Evolutionary conservation across 2,329 filamentous ascomycete species (phyloP), one percentile per base, ranked within the genome.

Genomic region (Sphaerostilbella broomeana): DNA sequence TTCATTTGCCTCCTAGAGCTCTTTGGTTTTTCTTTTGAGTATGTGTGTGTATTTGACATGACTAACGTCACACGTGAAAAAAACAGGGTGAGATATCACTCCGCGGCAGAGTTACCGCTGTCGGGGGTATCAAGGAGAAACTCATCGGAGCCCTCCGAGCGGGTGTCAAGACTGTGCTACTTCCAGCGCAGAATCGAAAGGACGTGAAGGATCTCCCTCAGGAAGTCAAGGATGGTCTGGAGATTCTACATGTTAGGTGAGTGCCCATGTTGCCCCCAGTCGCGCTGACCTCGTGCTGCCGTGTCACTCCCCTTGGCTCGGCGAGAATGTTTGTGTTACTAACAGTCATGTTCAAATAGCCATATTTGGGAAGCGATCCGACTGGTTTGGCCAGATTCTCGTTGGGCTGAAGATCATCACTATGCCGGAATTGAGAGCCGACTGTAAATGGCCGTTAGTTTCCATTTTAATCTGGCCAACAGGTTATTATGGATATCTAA

Each of bases 91-190:
- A 82, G 56, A 79, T 82, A 46, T 87, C 84, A 41, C 77, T 98
- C 18, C 78, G 92, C 28, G 92, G 92, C 16, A 80, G 88, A 48
- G 84, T 98, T 41, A 86, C 92, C 64, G 87, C 90, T 18, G 92
- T 98, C 24, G 92, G 92, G 38, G 92, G 92, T 13, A 97, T 98
- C 67, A 95, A 97, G 66, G 90, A 98, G 76, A 98, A 98, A 64
- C 73, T 97, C 38, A 97, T 98, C 57, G 92, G 92, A 16, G 92
- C 92, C 7, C 71, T 94, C 57, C 77, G 90, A 40, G 92, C 92
- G 2, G 92, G 92, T 19, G 90, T 98, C 46, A 94, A 95, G 73
- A 90, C 86, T 21, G 90, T 98, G 6, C 62, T 98, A 44, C 69
- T 98, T 6, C 92, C 92, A 3, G 76, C 82, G 21, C 83, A 86